Base-by-base conservation (phyloP, 164 flowering plant species). In the Chloranthus sessilifolius region DNA sequence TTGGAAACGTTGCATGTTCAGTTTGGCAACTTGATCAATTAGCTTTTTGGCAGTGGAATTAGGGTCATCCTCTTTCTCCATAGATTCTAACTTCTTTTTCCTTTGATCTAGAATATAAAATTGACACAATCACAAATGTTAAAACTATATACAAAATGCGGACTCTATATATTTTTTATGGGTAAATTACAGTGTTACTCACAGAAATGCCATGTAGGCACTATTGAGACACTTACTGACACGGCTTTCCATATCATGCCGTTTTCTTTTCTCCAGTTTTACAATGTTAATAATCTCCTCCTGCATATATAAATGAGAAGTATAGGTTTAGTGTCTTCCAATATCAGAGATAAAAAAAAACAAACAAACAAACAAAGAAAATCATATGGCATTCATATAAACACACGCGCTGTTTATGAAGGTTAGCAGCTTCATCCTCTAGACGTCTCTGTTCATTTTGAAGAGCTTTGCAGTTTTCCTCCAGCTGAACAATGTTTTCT, bases 401-500 rank as follows among this genome's bases (percentile, higher is more conserved):
- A 47, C 73, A 55, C 77, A 92, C 96, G 55, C 95, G 79, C 58
- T 80, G 75, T 53, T 65, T 87, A 2, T 67, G 80, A 74, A 81
- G 81, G 50, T 71, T 63, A 39, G 95, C 85, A 25, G 71, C 83
- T 73, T 86, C 85, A 69, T 84, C 80, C 61, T 82, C 88, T 11
- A 80, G 23, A 35, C 63, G 56, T 62, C 79, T 80, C 33, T 50
- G 63, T 62, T 80, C 83, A 53, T 37, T 55, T 57, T 66, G 77
- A 53, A 81, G 61, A 31, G 63, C 39, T 72, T 64, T 82, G n/a
- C 69, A n/a, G 48, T 48, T 62, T 55, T 64, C 75, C 38, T 85
- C 87, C n/a, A 84, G 29, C 39, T n/a, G 54, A 60, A 54, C 30
- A 55, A 84, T 75, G 24, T 63, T 51, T 23, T 77, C 81, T 61